A percentile compares a stretch with the other conserved stretches of the same genome.
These are phyloP conservation scores for Quercus lobata DNA, from an alignment of 331 rosid genomes.

Conservation along the genomic window DNA sequence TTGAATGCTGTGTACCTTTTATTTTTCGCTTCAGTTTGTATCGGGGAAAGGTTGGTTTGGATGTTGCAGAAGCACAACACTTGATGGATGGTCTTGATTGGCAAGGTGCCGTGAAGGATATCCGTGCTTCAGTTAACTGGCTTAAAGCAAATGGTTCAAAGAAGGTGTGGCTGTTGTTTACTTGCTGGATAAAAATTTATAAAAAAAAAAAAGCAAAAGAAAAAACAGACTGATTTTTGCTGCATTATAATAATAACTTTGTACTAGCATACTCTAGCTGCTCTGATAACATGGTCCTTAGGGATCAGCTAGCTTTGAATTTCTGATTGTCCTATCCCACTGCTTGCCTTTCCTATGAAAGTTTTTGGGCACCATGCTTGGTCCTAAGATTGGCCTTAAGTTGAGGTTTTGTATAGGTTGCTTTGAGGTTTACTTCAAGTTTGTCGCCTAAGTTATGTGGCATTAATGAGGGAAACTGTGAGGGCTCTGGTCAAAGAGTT, in stretches of 20 bases:
- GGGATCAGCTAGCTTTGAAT: not conserved
- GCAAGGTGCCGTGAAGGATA: constrained; percentile 93
- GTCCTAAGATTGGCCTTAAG: not conserved
- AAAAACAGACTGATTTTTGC: not conserved
- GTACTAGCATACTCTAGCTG: not conserved
- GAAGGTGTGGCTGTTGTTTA: constrained; percentile 46
- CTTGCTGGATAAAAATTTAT: not conserved
- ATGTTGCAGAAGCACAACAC: constrained; percentile 92
- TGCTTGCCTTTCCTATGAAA: constrained; percentile 7
- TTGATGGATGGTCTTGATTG: constrained; percentile 82
- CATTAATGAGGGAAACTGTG: not conserved
- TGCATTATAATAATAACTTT: not conserved
- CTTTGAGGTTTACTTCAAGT: not conserved
- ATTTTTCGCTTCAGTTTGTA: constrained; percentile 45
- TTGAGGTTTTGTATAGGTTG: not conserved
- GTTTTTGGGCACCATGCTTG: constrained; percentile 2
- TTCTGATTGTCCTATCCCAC: not conserved
- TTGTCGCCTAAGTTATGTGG: not conserved
- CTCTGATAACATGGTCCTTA: not conserved
- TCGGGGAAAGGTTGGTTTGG: constrained; percentile 90
- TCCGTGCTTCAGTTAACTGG: constrained; percentile 81
- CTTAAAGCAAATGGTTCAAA: constrained; percentile 88
- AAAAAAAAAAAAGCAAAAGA: not conserved
- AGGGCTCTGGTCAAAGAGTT: not conserved
- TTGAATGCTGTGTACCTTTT: constrained; percentile 3